A percentile compares a stretch with the other conserved stretches of the same genome.
Evolutionary conservation across 495 filamentous ascomycete genomes (phyloP).

Genomic region (Penicillium roqueforti): DNA sequence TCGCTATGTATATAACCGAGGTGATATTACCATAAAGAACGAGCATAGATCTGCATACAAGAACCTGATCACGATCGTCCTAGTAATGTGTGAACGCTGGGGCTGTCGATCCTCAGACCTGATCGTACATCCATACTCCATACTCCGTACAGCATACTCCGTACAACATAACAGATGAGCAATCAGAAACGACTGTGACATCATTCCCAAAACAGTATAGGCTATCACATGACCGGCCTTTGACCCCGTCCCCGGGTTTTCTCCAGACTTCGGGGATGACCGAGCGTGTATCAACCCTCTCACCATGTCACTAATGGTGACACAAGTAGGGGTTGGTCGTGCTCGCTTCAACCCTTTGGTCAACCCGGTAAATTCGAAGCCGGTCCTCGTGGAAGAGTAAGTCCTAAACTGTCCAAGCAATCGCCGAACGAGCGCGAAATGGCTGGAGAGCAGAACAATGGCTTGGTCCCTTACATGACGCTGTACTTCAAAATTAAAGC

Average conservation of each 20-base stretch:
- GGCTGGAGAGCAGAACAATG: background rate
- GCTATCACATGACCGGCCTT: slow-evolving; percentile 3
- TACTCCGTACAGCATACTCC: too few relatives aligned
- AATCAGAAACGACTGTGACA: slow-evolving; percentile 7
- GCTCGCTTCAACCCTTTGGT: slow-evolving; percentile 38
- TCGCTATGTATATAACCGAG: background rate
- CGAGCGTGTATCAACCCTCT: background rate
- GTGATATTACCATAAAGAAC: background rate
- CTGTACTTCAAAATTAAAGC: background rate
- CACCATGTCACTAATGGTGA: slow-evolving; percentile 14
- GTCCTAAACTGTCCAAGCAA: slow-evolving; percentile 4
- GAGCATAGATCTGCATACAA: background rate
- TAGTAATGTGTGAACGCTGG: background rate
- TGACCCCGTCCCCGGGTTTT: background rate
- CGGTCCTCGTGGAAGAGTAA: slow-evolving; percentile 43
- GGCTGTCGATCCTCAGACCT: background rate
- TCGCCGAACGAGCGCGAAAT: background rate
- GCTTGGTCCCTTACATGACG: slow-evolving; percentile 4
- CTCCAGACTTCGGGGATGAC: background rate
- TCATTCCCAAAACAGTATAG: slow-evolving; percentile 21
- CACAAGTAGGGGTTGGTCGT: slow-evolving; percentile 5
- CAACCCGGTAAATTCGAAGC: slow-evolving; percentile 32
- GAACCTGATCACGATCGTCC: background rate
- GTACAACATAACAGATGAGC: background rate
- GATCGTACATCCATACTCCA: too few relatives aligned